phyloP scores from a whole-genome alignment of 805 yeast species.

The Teunomyces tritomae region DNA sequence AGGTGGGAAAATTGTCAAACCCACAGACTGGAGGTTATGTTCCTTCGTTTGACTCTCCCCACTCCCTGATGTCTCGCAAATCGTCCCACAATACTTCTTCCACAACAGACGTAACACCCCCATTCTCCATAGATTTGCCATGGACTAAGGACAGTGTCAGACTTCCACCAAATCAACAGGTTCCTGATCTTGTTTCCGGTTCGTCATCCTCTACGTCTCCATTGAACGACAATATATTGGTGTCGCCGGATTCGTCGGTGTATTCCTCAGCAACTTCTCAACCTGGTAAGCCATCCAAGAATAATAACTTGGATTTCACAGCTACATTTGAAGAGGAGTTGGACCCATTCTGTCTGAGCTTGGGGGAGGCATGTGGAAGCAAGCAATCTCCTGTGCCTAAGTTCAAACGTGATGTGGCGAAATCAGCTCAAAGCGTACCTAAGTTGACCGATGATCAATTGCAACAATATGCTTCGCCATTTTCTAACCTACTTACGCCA shows the following conservation, averaged over 20 bases:
- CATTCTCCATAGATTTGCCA: constrained; percentile 55
- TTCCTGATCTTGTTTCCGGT: constrained; percentile 37
- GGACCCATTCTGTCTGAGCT: constrained; percentile 69
- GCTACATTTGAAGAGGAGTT: constrained; percentile 62
- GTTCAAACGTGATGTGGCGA: constrained; percentile 17
- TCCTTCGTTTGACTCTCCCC: constrained; percentile 12
- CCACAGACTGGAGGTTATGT: constrained; percentile 17
- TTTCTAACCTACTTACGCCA: constrained; percentile 19
- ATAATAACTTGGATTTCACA: constrained; percentile 8
- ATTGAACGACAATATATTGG: constrained; percentile 35
- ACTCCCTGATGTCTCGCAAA: background rate
- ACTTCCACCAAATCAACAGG: constrained; percentile 5
- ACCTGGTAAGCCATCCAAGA: constrained; percentile 1
- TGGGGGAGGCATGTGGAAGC: constrained; percentile 82
- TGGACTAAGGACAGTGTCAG: constrained; percentile 30
- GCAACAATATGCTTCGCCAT: constrained; percentile 17
- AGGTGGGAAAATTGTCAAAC: constrained; percentile 27
- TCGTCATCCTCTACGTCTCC: constrained; percentile 35
- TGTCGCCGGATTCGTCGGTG: constrained; percentile 31
- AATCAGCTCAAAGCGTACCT: background rate
- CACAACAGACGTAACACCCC: constrained; percentile 1
- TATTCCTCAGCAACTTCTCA: constrained; percentile 8
- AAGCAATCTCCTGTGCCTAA: constrained; percentile 65
- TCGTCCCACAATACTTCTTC: constrained; percentile 2
- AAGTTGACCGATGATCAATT: constrained; percentile 2